Evolutionary conservation across 495 filamentous ascomycete genomes (phyloP).

Genomic region (Aspergillus baeticus): DNA sequence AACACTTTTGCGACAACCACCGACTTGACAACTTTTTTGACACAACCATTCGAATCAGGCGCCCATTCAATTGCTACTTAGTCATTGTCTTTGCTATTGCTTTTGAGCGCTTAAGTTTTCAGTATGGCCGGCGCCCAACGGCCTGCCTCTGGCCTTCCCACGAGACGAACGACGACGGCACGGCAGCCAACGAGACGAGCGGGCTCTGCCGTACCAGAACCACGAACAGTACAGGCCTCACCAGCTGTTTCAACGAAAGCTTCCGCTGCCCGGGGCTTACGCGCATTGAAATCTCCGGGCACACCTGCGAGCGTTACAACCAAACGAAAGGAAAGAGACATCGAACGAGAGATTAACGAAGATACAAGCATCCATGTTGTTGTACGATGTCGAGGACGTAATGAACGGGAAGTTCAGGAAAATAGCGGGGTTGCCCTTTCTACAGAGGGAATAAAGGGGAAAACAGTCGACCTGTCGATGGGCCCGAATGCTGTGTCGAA

Average conservation of each 20-base stretch:
- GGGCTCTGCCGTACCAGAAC: constrained; percentile 31
- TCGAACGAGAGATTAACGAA: constrained; percentile 66
- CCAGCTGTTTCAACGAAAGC: constrained; percentile 61
- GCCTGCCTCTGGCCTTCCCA: constrained; percentile 48
- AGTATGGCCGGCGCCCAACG: constrained; percentile 56
- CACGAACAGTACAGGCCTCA: constrained; percentile 62
- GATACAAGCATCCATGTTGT: constrained; percentile 98
- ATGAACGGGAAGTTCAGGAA: constrained; percentile 85
- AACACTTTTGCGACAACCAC: constrained; percentile 16
- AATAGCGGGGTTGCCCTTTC: constrained; percentile 89
- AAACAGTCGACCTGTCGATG: constrained; percentile 83
- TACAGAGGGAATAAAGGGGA: constrained; percentile 83
- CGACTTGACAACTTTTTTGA: constrained; percentile 6
- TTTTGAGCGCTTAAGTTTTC: constrained; percentile 8
- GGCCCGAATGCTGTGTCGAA: constrained; percentile 88
- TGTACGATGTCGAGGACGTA: constrained; percentile 89
- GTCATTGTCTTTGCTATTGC: background rate
- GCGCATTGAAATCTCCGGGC: constrained; percentile 38
- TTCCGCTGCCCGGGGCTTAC: constrained; percentile 45
- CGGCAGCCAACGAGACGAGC: constrained; percentile 51
- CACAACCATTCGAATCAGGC: background rate
- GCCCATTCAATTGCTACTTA: background rate
- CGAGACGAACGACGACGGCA: constrained; percentile 55
- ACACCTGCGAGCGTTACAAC: constrained; percentile 44
- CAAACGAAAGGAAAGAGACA: constrained; percentile 83